Percentiles rank a stretch among this genome's conserved stretches.
These are phyloP conservation scores for Trametes gibbosa DNA, from an alignment of 768 basidiomycete genomes.

Conservation along the genomic window DNA sequence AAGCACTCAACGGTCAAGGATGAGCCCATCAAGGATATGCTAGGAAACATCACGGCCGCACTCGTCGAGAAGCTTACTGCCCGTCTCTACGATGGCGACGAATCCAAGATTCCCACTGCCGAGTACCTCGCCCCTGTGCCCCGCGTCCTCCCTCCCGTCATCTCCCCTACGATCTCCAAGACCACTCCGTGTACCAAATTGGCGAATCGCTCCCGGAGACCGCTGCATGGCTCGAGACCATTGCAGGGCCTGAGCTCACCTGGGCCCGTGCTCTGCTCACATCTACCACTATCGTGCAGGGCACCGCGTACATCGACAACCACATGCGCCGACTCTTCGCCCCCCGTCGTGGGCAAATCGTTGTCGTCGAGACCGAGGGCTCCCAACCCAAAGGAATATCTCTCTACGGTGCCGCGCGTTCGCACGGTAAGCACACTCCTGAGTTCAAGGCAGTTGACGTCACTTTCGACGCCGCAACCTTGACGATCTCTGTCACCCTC, in stretches of 20 bases:
- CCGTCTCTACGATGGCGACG: slow-evolving; percentile 74
- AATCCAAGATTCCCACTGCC: slow-evolving; percentile 67
- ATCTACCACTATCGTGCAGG: slow-evolving; percentile 84
- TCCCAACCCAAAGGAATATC: slow-evolving; percentile 55
- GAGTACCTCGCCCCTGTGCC: slow-evolving; percentile 70
- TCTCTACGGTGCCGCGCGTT: slow-evolving; percentile 78
- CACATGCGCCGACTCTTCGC: slow-evolving; percentile 83
- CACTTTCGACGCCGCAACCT: slow-evolving; percentile 48
- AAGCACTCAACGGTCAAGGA: slow-evolving; percentile 87
- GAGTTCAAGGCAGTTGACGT: slow-evolving; percentile 85
- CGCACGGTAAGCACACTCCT: slow-evolving; percentile 66
- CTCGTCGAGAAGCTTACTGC: slow-evolving; percentile 80
- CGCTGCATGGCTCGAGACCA: slow-evolving; percentile 75
- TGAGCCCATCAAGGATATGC: slow-evolving; percentile 89
- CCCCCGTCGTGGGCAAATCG: slow-evolving; percentile 76
- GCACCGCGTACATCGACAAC: slow-evolving; percentile 81
- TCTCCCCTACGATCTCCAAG: slow-evolving; percentile 41
- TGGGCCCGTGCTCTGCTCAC: slow-evolving; percentile 88
- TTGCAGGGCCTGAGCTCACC: slow-evolving; percentile 77
- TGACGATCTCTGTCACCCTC: slow-evolving; percentile 67
- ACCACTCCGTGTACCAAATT: slow-evolving; percentile 49
- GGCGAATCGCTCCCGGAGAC: slow-evolving; percentile 54
- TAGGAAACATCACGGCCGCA: slow-evolving; percentile 79
- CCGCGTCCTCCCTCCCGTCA: slow-evolving; percentile 36
- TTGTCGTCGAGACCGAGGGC: slow-evolving; percentile 52